A percentile compares a stretch with the other conserved stretches of the same genome.
phyloP scores from a whole-genome alignment of 805 yeast species.

The Ogataea degrootiae region DNA sequence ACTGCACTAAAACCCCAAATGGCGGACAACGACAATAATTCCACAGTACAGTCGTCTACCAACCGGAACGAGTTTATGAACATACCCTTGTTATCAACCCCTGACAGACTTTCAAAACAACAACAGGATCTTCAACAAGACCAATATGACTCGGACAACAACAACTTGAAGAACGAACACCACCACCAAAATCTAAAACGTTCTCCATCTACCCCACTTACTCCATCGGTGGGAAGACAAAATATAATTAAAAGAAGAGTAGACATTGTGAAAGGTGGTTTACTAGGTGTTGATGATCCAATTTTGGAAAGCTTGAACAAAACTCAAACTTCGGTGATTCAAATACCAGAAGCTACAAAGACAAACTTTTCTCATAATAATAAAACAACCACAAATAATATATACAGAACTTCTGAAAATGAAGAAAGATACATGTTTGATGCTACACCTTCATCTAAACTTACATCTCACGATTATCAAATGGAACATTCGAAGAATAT shows the following conservation, averaged over 20 bases:
- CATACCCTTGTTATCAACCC: neutral
- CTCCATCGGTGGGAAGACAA: conserved; percentile 24
- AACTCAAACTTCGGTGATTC: conserved; percentile 2
- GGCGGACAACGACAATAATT: neutral
- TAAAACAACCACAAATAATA: neutral
- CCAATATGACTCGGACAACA: neutral
- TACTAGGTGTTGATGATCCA: neutral
- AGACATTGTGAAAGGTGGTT: conserved; percentile 3
- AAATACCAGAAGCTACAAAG: neutral
- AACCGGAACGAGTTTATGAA: neutral
- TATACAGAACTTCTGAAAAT: neutral
- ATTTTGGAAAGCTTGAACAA: conserved; percentile 1
- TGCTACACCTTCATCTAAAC: neutral
- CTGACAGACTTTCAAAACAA: neutral
- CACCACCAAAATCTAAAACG: conserved; percentile 17
- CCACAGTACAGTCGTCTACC: neutral
- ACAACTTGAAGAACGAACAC: neutral
- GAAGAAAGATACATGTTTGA: conserved; percentile 3
- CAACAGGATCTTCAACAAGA: neutral
- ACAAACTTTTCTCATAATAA: neutral
- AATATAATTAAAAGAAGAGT: conserved; percentile 23
- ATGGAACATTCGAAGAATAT: neutral
- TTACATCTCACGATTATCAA: neutral
- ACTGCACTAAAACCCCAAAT: no score
- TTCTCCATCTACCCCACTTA: conserved; percentile 30